Conservation (phyloP, 441 rosid genomes). For the Aquilaria agallochum region DNA sequence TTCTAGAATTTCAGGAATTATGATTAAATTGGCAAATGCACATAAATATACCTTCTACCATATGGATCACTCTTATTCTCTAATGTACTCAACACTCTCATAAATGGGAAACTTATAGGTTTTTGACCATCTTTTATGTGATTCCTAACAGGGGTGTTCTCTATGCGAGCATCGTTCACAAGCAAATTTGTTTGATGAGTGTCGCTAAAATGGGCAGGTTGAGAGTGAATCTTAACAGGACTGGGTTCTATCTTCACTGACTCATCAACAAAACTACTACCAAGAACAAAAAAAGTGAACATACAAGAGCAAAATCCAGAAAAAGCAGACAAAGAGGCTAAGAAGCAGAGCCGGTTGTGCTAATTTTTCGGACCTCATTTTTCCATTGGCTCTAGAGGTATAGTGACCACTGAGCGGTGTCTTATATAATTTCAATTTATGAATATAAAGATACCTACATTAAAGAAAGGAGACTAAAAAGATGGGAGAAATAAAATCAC, state of each 20-base stretch:
- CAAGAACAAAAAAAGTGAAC: conserved; percentile 74
- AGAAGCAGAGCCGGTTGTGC: conserved; percentile 53
- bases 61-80: conserved; percentile 91
- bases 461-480: background rate
- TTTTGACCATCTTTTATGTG: conserved; percentile 10
- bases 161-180: conserved; percentile 1
- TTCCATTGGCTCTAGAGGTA: conserved; percentile 56
- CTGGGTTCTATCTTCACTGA: conserved; percentile 37
- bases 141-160: conserved; percentile 6
- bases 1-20: too few relatives aligned
- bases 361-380: conserved; percentile 66
- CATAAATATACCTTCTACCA: conserved; percentile 90
- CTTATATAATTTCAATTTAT: conserved; percentile 48
- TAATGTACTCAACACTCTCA: conserved; percentile 66
- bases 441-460: conserved; percentile 12
- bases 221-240: conserved; percentile 16
- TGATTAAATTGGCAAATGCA: conserved; percentile 23
- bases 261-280: conserved; percentile 32
- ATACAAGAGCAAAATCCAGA: conserved; percentile 79
- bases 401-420: conserved; percentile 58
- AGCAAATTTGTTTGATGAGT: background rate
- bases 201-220: conserved; percentile 21
- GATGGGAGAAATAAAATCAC: too few relatives aligned
- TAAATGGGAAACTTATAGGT: conserved; percentile 45
- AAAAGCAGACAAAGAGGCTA: conserved; percentile 55